Evolutionary conservation across 1,284 basidiomycete genomes (phyloP).

Genomic region (Marasmius tenuissimus): DNA sequence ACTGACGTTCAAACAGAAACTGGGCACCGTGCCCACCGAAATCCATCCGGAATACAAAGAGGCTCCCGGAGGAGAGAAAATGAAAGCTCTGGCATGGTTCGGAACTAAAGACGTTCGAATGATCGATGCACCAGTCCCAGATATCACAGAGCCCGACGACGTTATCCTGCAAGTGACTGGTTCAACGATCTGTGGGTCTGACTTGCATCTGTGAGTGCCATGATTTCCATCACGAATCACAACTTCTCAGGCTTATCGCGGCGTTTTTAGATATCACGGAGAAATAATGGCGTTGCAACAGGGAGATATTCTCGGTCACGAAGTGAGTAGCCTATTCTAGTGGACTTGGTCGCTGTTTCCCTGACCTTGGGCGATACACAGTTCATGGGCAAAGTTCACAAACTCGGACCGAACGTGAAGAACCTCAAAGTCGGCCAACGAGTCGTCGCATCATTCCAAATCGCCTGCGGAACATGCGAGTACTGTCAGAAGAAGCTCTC

Average conservation of each 20-base stretch:
- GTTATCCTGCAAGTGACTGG: constrained; percentile 70
- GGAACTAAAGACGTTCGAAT: constrained; percentile 56
- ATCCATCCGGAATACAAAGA: constrained; percentile 50
- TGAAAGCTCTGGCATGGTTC: constrained; percentile 75
- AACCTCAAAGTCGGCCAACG: constrained; percentile 63
- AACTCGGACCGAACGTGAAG: constrained; percentile 61
- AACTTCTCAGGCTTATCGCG: neutral
- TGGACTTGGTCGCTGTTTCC: neutral
- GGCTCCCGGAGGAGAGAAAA: constrained; percentile 49
- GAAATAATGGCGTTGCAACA: constrained; percentile 67
- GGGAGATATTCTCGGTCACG: constrained; percentile 79
- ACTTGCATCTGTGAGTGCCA: constrained; percentile 58
- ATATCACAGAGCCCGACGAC: constrained; percentile 68
- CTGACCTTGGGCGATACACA: constrained; percentile 20
- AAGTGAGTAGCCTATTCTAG: constrained; percentile 31
- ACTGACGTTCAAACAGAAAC: constrained; percentile 23
- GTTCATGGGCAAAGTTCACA: constrained; percentile 73
- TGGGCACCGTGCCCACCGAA: constrained; percentile 43
- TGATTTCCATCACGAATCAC: neutral
- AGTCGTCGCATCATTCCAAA: constrained; percentile 77
- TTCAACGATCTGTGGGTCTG: constrained; percentile 69
- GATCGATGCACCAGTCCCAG: constrained; percentile 63
- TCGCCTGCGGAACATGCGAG: constrained; percentile 73
- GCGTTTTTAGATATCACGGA: constrained; percentile 42
- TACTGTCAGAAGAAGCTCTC: constrained; percentile 75